phyloP scores from a whole-genome alignment of 1,284 basidiomycete species.

The Ustilago cynodontis region DNA sequence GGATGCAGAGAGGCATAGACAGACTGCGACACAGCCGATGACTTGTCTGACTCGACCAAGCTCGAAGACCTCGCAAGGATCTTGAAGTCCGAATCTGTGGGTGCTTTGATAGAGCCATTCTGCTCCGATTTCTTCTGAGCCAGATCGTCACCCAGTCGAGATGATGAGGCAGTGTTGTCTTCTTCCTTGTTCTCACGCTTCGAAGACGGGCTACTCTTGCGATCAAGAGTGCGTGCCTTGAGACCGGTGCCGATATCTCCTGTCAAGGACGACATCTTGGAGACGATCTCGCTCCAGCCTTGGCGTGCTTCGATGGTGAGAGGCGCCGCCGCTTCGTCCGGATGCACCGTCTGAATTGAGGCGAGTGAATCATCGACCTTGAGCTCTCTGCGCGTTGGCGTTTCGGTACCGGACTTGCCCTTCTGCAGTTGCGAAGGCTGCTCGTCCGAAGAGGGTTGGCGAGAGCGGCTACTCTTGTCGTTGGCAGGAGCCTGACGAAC shows the following conservation, averaged over 20 bases:
- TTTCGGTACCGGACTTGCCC: neutral
- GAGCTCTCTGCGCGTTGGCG: slow-evolving; percentile 24
- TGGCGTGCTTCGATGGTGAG: slow-evolving; percentile 54
- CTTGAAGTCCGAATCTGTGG: slow-evolving; percentile 24
- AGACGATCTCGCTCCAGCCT: slow-evolving; percentile 60
- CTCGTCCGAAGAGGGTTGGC: neutral
- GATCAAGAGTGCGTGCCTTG: slow-evolving; percentile 25
- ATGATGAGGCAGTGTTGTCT: neutral
- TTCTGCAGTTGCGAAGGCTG: neutral
- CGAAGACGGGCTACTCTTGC: slow-evolving; percentile 9
- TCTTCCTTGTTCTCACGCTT: neutral
- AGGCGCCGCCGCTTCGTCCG: slow-evolving; percentile 21
- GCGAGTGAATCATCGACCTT: slow-evolving; percentile 22
- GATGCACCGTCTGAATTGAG: slow-evolving; percentile 30
- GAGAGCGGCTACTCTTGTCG: neutral
- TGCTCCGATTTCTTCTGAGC: neutral
- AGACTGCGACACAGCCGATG: slow-evolving; percentile 28
- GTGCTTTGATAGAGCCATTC: slow-evolving; percentile 8
- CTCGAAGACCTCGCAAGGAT: slow-evolving; percentile 40
- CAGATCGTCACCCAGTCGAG: neutral
- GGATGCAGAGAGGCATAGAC: slow-evolving; percentile 29
- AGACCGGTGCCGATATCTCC: slow-evolving; percentile 18
- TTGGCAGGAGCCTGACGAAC: neutral
- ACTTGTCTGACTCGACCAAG: slow-evolving; percentile 34
- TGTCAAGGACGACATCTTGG: slow-evolving; percentile 41